Evolutionary conservation across 2,329 filamentous ascomycete species (phyloP), one percentile per base, ranked within the genome.

Genomic region (Nigrograna mackinnonii): DNA sequence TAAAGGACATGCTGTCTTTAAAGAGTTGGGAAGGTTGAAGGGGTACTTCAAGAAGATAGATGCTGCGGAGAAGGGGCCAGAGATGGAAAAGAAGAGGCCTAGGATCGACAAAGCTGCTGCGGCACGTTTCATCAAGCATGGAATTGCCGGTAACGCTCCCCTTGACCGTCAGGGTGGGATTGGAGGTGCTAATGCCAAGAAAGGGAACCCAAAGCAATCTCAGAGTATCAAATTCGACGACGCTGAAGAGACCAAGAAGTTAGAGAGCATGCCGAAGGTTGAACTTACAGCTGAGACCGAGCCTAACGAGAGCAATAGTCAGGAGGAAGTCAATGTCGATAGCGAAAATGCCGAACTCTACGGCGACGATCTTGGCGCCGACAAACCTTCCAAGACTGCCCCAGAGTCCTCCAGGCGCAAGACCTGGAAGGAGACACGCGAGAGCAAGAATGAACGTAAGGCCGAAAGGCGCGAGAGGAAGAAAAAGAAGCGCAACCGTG

Each of bases 41-140:
- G 87, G 91, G 64, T 97, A 97, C 69, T 95, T 96, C 70, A 83
- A 82, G 46, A 99, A 97, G 74, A 92, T 97, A 66, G 89, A 94
- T 62, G 75, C 77, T 12, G 79, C 83, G 3, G 91, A 96, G 68
- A 79, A 76, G 5, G 79, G 81, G 1, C 77, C 79, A 39, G 75
- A 82, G 58, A n/a, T n/a, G n/a, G n/a, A n/a, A n/a, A n/a, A n/a
- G n/a, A 78, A 79, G 22, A 79, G 73, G 1, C 72, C 89, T 49
- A 82, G 69, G 17, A 60, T 87, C 18, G 79, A 96, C 62, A 91
- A 87, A 56, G 81, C 83, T 52, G 91, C 90, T 5, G 88, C 89
- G 12, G 83, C 81, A 38, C 80, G 92, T 37, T 88, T 99, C 46
- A 84, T 99, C 57, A 89, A 86, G 62, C 82, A 89, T 46, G 89